phyloP scores from a whole-genome alignment of 257 asterid species.

The Cordia subcordata region DNA sequence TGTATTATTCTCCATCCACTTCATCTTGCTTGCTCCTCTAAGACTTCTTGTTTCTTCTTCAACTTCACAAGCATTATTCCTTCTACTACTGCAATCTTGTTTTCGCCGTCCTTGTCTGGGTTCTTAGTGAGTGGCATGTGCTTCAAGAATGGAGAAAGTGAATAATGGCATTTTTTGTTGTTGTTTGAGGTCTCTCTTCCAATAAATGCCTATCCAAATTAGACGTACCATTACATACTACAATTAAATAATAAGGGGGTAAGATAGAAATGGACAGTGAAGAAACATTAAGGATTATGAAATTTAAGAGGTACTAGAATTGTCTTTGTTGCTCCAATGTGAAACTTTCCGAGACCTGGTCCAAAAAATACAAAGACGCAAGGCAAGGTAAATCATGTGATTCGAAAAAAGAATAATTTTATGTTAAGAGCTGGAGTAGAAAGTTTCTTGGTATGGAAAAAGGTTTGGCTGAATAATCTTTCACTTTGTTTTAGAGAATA shows the following conservation, averaged over 20 bases:
- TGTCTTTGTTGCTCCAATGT: too few species aligned
- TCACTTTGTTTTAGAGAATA: too few species aligned
- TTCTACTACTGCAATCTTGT: conserved; percentile 5
- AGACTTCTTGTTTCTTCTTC: conserved; percentile 61
- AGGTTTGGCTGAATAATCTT: too few species aligned
- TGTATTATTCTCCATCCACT: conserved; percentile 66
- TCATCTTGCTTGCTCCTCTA: conserved; percentile 65
- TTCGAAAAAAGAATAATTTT: too few species aligned
- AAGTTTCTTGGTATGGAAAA: too few species aligned
- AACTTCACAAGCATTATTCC: conserved; percentile 22
- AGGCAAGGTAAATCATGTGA: too few species aligned
- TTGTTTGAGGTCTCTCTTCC: conserved; percentile 24
- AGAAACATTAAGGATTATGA: background rate
- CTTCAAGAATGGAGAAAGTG: conserved; percentile 75
- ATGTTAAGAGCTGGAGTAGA: too few species aligned
- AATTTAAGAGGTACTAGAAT: too few species aligned
- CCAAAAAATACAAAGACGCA: too few species aligned
- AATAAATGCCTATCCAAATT: conserved; percentile 11
- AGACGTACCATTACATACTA: too few species aligned
- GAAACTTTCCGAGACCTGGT: too few species aligned
- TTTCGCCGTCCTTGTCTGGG: conserved; percentile 10
- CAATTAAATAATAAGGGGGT: too few species aligned
- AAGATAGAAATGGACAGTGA: background rate
- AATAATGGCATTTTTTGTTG: conserved; percentile 62
- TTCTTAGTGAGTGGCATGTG: conserved; percentile 66